Conservation (phyloP, 352 stramenopile genomes). For the Pythium coloratum region DNA sequence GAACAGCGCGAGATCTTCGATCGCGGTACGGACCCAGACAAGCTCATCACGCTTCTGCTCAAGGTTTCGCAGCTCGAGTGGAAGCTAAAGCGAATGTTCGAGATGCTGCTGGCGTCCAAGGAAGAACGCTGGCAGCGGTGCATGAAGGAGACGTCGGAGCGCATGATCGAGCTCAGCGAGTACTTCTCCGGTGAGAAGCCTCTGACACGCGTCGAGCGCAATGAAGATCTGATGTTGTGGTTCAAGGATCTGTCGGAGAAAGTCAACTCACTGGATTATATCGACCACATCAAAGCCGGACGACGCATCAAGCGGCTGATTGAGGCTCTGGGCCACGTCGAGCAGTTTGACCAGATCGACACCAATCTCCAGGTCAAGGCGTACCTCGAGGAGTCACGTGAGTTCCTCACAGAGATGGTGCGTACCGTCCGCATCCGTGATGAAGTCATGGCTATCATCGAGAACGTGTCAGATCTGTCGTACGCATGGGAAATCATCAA, state of each 20-base stretch:
- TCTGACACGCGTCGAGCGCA: conserved; percentile 90
- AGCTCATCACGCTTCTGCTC: conserved; percentile 91
- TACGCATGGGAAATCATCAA: conserved; percentile 95
- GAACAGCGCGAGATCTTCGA: conserved; percentile 86
- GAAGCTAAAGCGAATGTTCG: conserved; percentile 94
- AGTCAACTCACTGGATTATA: conserved; percentile 89
- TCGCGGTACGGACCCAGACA: conserved; percentile 77
- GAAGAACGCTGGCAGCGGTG: conserved; percentile 90
- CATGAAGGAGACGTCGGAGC: conserved; percentile 86
- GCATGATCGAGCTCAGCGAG: conserved; percentile 92
- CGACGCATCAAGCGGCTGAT: conserved; percentile 94
- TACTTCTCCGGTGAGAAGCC: conserved; percentile 95
- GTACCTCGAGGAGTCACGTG: conserved; percentile 90
- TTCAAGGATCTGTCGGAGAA: conserved; percentile 92
- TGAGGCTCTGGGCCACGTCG: conserved; percentile 92
- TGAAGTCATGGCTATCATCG: conserved; percentile 91
- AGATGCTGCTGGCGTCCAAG: conserved; percentile 87
- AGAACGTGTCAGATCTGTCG: conserved; percentile 93
- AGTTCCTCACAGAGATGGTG: conserved; percentile 94
- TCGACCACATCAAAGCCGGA: conserved; percentile 92
- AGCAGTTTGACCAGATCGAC: conserved; percentile 96
- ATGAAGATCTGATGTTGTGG: conserved; percentile 93
- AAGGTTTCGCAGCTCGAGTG: conserved; percentile 94
- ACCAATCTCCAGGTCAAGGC: conserved; percentile 95
- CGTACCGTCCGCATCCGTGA: conserved; percentile 93